phyloP scores from a whole-genome alignment of 257 asterid species.

The Solanum pennellii region DNA sequence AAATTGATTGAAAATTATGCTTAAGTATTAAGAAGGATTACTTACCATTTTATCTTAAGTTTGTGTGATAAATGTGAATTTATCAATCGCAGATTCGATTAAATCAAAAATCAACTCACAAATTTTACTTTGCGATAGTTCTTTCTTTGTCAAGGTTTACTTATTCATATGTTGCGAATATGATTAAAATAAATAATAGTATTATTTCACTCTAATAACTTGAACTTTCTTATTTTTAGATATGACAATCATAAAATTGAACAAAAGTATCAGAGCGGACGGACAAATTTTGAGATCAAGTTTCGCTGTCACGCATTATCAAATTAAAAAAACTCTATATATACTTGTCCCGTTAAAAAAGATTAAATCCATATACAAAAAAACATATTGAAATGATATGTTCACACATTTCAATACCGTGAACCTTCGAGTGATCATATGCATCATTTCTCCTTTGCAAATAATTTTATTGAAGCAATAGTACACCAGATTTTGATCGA shows the following conservation, averaged over 20 bases:
- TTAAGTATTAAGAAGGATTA: not conserved
- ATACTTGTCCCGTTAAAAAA: too few relatives aligned
- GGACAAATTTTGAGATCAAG: not conserved
- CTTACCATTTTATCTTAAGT: not conserved
- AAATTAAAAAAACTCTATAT: too few relatives aligned
- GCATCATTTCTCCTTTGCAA: not conserved
- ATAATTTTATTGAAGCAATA: not conserved
- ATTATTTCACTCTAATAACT: too few relatives aligned
- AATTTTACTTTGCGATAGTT: not conserved
- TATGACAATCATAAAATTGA: too few relatives aligned
- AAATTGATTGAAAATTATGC: not conserved
- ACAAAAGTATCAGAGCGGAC: too few relatives aligned
- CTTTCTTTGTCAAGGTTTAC: not conserved
- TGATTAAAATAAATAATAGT: too few relatives aligned
- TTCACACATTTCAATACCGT: not conserved
- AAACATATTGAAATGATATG: too few relatives aligned
- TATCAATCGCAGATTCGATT: not conserved
- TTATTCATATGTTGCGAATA: too few relatives aligned
- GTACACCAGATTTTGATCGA: not conserved
- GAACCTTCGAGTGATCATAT: not conserved
- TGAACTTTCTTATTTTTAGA: too few relatives aligned
- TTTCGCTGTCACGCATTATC: too few relatives aligned
- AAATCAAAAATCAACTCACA: not conserved
- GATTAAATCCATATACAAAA: not conserved
- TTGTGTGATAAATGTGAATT: not conserved